Conservation (phyloP, 306 rosid genomes). For the Vicia faba region DNA sequence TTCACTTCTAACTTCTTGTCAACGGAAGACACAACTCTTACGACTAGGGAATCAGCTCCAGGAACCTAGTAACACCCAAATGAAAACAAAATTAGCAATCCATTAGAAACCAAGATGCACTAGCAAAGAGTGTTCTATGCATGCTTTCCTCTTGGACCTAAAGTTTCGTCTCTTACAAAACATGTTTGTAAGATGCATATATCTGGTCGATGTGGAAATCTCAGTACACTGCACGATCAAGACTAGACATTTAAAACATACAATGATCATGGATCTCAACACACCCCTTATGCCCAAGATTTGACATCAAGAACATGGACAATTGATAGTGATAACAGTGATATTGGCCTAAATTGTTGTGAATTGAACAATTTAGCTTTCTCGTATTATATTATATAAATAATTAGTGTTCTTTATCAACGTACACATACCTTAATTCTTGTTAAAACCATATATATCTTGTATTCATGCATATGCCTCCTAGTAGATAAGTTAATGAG, state of each 20-base stretch:
- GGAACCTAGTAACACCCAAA: constrained; percentile 69
- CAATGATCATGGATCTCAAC: not conserved
- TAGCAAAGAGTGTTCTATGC: not conserved
- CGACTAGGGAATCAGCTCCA: constrained; percentile 84
- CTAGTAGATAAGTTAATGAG: not conserved
- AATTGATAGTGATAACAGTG: not conserved
- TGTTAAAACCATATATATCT: too few relatives aligned
- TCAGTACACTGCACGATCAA: not conserved
- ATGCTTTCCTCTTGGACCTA: not conserved
- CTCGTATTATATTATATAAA: too few relatives aligned
- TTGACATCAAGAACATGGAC: not conserved
- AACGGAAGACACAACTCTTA: constrained; percentile 95
- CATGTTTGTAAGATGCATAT: not conserved
- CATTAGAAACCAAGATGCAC: not conserved
- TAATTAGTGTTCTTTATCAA: too few relatives aligned
- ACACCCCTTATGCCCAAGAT: not conserved
- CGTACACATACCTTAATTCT: too few relatives aligned
- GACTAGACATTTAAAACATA: not conserved
- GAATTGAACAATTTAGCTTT: too few relatives aligned
- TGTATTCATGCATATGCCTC: too few relatives aligned
- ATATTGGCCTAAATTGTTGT: not conserved
- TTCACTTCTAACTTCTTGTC: constrained; percentile 98
- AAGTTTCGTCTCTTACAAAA: not conserved
- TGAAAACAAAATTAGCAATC: constrained; percentile 32
- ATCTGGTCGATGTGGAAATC: not conserved